Percentiles rank a stretch among this genome's conserved stretches.
Evolutionary conservation across 768 basidiomycete species (phyloP).

Genomic region (Arthromyces matolae): DNA sequence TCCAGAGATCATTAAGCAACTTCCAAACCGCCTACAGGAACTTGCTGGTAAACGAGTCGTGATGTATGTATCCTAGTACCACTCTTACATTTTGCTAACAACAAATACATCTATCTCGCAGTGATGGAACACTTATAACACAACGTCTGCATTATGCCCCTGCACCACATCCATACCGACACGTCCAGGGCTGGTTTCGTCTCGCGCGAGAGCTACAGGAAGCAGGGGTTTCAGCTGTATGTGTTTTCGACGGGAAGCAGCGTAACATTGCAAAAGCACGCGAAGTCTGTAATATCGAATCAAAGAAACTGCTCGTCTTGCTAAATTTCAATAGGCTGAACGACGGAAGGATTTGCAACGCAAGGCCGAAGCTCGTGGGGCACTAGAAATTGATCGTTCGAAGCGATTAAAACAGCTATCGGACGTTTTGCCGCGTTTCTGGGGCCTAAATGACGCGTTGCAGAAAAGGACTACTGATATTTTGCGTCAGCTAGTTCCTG

Average conservation of each 20-base stretch:
- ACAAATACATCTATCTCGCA: constrained; percentile 25
- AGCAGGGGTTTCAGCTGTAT: constrained; percentile 55
- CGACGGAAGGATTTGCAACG: constrained; percentile 51
- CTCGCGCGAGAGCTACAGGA: constrained; percentile 61
- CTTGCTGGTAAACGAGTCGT: constrained; percentile 68
- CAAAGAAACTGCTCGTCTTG: neutral
- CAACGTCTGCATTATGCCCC: constrained; percentile 77
- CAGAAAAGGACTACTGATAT: constrained; percentile 21
- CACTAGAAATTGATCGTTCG: constrained; percentile 56
- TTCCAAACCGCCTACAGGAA: constrained; percentile 61
- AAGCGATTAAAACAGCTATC: constrained; percentile 46
- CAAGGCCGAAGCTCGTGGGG: constrained; percentile 46
- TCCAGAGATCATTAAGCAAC: constrained; percentile 57
- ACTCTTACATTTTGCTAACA: constrained; percentile 6
- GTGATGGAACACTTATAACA: constrained; percentile 84
- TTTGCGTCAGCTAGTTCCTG: constrained; percentile 8
- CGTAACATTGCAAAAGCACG: constrained; percentile 63
- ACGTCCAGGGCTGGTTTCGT: constrained; percentile 77
- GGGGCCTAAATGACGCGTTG: constrained; percentile 26
- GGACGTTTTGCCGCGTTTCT: constrained; percentile 35
- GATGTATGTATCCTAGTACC: constrained; percentile 50
- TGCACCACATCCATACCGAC: constrained; percentile 58
- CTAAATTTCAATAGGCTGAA: constrained; percentile 37
- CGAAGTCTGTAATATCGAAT: constrained; percentile 47
- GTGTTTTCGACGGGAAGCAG: constrained; percentile 76